Evolutionary conservation across 2,329 filamentous ascomycete genomes (phyloP), one percentile per base, ranked within the genome.

Genomic region (Pseudocercospora crystallina): DNA sequence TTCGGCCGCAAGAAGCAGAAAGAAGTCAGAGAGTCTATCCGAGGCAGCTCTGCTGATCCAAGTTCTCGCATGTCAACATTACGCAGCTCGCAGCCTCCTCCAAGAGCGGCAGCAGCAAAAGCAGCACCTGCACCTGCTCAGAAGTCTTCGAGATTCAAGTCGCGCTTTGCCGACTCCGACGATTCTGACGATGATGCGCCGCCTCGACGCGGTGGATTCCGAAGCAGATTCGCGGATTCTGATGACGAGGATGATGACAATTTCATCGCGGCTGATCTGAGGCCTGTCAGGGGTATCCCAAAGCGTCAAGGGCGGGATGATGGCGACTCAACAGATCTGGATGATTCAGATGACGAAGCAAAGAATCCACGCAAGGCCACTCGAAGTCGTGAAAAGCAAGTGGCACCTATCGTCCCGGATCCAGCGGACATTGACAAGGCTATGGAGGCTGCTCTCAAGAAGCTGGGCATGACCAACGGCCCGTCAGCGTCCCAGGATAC

Each of bases 241-340:
- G 73, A 76, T 40, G 73, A 76, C 26, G 70, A 73, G 48, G 85
- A 87, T 40, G 76, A 80, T 12, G 20, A 26, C 20, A 26, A 26
- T 26, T 26, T 26, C 20, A 26, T 26, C 20, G 20, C 20, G 4
- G 58, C 60, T 5, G 69, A 61, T 58, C 70, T 76, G 29, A 73
- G 73, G 15, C 82, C 79, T 40, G 83, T 85, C 2, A 76, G 79
- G 51, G 81, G 80, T 37, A 87, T 82, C 51, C 84, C 76, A 11
- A 78, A 74, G 42, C 81, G 69, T n/a, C 70, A 76, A 26, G 73
- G 72, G 2, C 70, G 74, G 43, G 75, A 83, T 44, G 79, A 84
- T 44, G 80, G 81, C 33, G 83, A 85, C 51, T 76, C 73, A 4
- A 78, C 76, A 2, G 78, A 79, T 61, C 67, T 78, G 0, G 72